phyloP scores from a whole-genome alignment of 768 basidiomycete genomes.

The Lyophyllum semitale region DNA sequence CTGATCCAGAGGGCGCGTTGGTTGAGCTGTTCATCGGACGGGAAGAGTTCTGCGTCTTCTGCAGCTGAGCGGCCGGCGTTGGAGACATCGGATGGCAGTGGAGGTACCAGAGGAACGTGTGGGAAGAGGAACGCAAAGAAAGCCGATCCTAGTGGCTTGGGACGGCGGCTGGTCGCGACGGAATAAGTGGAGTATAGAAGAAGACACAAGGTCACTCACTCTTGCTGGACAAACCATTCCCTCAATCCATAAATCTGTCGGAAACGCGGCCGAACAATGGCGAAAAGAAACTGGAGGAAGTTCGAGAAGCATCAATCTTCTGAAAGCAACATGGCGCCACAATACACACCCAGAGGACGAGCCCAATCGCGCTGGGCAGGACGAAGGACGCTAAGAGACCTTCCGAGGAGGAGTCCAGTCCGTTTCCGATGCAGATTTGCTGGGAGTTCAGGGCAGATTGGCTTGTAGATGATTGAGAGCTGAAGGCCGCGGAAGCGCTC shows the following conservation, averaged over 20 bases:
- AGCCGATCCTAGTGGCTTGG: slow-evolving; percentile 56
- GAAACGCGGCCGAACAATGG: slow-evolving; percentile 64
- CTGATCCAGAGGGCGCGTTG: slow-evolving; percentile 73
- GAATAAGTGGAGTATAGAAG: slow-evolving; percentile 13
- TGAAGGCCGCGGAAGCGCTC: slow-evolving; percentile 22
- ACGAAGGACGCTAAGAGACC: slow-evolving; percentile 63
- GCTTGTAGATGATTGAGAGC: slow-evolving; percentile 24
- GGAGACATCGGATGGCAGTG: slow-evolving; percentile 56
- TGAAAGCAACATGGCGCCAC: not conserved
- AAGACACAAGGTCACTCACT: slow-evolving; percentile 48
- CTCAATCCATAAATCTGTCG: slow-evolving; percentile 72
- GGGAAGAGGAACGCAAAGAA: slow-evolving; percentile 75
- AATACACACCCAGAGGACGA: slow-evolving; percentile 67
- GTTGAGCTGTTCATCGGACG: slow-evolving; percentile 73
- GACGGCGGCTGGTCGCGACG: slow-evolving; percentile 51
- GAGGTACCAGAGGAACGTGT: slow-evolving; percentile 64
- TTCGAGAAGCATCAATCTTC: slow-evolving; percentile 12
- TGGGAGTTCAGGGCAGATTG: slow-evolving; percentile 23
- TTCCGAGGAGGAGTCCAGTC: slow-evolving; percentile 61
- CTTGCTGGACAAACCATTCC: slow-evolving; percentile 76
- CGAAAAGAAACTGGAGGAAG: slow-evolving; percentile 58
- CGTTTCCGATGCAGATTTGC: slow-evolving; percentile 63
- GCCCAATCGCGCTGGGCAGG: slow-evolving; percentile 57
- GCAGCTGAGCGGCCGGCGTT: slow-evolving; percentile 51
- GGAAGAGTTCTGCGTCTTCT: slow-evolving; percentile 58